Conservation (phyloP, 1,284 basidiomycete species). For the Irpex sp. region DNA sequence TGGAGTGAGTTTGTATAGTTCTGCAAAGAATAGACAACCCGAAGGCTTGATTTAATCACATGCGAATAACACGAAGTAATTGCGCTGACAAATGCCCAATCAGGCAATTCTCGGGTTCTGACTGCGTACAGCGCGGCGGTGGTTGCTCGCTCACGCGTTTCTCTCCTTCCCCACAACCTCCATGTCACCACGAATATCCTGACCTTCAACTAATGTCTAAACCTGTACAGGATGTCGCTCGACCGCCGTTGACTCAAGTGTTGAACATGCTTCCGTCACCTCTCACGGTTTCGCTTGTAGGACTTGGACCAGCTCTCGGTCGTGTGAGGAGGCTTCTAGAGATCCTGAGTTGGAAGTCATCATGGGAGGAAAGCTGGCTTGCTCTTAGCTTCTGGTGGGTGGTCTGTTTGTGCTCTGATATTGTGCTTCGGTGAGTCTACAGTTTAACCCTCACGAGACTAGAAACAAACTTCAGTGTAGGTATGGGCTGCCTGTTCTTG, state of each 20-base stretch:
- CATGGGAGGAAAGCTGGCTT: constrained; percentile 68
- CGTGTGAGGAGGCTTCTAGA: constrained; percentile 45
- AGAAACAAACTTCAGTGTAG: constrained; percentile 23
- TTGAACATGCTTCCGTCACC: constrained; percentile 57
- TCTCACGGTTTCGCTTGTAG: constrained; percentile 53
- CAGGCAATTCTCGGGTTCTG: background rate
- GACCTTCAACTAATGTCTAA: constrained; percentile 18
- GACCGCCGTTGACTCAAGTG: constrained; percentile 42
- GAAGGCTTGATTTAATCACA: too few species aligned
- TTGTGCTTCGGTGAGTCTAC: constrained; percentile 49
- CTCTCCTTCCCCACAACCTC: background rate
- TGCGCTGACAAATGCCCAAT: background rate
- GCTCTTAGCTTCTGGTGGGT: constrained; percentile 74
- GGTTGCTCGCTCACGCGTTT: background rate
- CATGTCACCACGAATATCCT: background rate
- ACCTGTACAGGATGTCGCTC: constrained; percentile 14
- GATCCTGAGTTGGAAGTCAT: constrained; percentile 58
- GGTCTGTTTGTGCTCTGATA: constrained; percentile 60
- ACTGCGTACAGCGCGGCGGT: background rate
- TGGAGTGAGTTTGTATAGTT: too few species aligned
- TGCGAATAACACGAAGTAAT: background rate
- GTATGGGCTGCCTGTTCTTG: constrained; percentile 40
- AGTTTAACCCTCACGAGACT: constrained; percentile 8
- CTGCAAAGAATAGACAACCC: too few species aligned
- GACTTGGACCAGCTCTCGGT: constrained; percentile 54